Conservation (phyloP, 1,139 yeast species). For the Yamadazyma friedrichii region DNA sequence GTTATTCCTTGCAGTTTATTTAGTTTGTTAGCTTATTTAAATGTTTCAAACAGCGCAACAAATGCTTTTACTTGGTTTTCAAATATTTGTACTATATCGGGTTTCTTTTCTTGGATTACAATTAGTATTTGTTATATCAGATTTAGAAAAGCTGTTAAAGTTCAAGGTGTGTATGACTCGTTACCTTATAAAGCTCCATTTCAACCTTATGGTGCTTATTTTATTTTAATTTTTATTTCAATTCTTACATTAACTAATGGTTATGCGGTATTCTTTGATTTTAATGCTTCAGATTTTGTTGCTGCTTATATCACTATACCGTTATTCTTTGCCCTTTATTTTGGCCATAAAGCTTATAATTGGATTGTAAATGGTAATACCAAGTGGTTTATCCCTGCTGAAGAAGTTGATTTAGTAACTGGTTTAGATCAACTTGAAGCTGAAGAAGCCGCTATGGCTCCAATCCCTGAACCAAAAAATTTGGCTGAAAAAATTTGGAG, state of each 20-base stretch:
- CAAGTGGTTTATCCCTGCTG: conserved; percentile 20
- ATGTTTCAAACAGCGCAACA: conserved; percentile 52
- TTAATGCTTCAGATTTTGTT: conserved; percentile 44
- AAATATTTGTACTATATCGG: conserved; percentile 69
- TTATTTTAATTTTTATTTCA: conserved; percentile 39
- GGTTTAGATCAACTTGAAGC: conserved; percentile 22
- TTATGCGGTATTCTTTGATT: conserved; percentile 49
- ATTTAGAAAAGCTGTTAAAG: conserved; percentile 52
- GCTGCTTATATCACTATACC: conserved; percentile 53
- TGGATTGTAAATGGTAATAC: conserved; percentile 26
- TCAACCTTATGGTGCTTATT: conserved; percentile 45
- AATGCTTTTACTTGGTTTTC: conserved; percentile 65
- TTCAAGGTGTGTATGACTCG: conserved; percentile 27
- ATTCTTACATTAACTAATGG: conserved; percentile 50
- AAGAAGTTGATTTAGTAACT: conserved; percentile 17
- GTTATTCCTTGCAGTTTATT: conserved; percentile 22
- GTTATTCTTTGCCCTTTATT: conserved; percentile 16
- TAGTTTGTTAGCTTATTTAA: conserved; percentile 61
- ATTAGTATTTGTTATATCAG: conserved; percentile 47
- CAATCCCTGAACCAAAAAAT: conserved; percentile 18
- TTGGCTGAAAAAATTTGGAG: conserved; percentile 21
- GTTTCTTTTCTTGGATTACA: conserved; percentile 66
- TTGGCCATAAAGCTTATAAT: conserved; percentile 25
- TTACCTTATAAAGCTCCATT: conserved; percentile 40
- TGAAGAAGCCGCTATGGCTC: conserved; percentile 22